Conservation (phyloP, 192 early-diverging fungal genomes). For the Mortierella hygrophila region DNA sequence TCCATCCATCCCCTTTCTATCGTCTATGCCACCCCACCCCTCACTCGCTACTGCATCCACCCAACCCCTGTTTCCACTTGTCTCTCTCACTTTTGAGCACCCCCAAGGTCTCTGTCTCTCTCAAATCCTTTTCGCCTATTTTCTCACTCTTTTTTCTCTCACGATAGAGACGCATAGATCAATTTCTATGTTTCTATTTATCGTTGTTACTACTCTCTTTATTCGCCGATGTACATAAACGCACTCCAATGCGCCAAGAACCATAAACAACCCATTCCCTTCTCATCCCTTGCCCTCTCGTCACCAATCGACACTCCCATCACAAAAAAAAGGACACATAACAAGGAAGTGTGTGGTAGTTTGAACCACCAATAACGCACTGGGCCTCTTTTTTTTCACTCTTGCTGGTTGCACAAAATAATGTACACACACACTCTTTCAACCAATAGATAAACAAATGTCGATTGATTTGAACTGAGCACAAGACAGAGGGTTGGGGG, state of each 20-base stretch:
- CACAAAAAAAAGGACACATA: neutral
- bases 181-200: no score
- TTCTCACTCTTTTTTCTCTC: no score
- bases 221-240: no score
- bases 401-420: constrained; percentile 3
- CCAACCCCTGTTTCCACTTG: neutral
- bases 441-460: neutral
- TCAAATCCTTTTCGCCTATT: no score
- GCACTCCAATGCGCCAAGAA: no score
- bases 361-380: neutral
- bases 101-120: no score
- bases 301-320: neutral
- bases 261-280: neutral
- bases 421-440: neutral
- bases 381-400: neutral
- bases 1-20: neutral
- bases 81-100: neutral
- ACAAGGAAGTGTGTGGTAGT: neutral
- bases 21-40: neutral
- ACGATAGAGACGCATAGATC: no score
- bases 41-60: neutral
- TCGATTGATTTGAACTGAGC: neutral
- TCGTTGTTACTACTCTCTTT: no score
- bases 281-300: neutral
- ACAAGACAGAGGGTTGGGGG: neutral